These are phyloP conservation scores for Mycena chlorophos DNA, from an alignment of 768 basidiomycete species.

Conservation along the genomic window DNA sequence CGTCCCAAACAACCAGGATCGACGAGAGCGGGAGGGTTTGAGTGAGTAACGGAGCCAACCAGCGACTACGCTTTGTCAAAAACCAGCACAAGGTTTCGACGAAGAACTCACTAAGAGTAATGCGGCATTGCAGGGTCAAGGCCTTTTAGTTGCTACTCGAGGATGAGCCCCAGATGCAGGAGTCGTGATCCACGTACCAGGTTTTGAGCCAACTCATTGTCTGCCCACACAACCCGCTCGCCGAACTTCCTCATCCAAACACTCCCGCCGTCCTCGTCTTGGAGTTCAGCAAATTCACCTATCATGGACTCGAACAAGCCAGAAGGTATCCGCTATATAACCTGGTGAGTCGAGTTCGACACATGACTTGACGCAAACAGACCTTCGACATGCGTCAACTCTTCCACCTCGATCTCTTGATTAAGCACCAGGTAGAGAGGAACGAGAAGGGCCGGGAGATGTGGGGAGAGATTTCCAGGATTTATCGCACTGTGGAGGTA, in stretches of 20 bases:
- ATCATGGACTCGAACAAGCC: slow-evolving; percentile 77
- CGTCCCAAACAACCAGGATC: slow-evolving; percentile 69
- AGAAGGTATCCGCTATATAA: slow-evolving; percentile 67
- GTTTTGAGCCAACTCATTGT: slow-evolving; percentile 57
- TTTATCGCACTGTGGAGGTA: slow-evolving; percentile 73
- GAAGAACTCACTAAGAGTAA: slow-evolving; percentile 68
- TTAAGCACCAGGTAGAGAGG: slow-evolving; percentile 64
- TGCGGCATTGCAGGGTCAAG: slow-evolving; percentile 73
- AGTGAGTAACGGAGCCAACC: slow-evolving; percentile 70
- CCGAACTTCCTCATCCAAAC: slow-evolving; percentile 66
- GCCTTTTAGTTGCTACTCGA: slow-evolving; percentile 55
- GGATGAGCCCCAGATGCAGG: slow-evolving; percentile 6
- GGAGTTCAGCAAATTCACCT: slow-evolving; percentile 72
- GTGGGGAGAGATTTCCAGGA: slow-evolving; percentile 67
- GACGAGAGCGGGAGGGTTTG: slow-evolving; percentile 70
- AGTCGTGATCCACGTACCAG: slow-evolving; percentile 45
- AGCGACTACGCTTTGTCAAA: slow-evolving; percentile 49
- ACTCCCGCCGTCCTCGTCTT: slow-evolving; percentile 62
- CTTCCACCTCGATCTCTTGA: slow-evolving; percentile 61
- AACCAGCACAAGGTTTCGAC: neutral
- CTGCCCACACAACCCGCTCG: slow-evolving; percentile 60
- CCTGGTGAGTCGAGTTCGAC: neutral
- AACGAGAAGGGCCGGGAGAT: slow-evolving; percentile 68
- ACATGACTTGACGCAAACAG: neutral
- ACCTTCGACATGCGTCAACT: slow-evolving; percentile 61